Evolutionary conservation across 73 alveolate genomes (phyloP).

Genomic region (Paramecium pentaurelia): DNA sequence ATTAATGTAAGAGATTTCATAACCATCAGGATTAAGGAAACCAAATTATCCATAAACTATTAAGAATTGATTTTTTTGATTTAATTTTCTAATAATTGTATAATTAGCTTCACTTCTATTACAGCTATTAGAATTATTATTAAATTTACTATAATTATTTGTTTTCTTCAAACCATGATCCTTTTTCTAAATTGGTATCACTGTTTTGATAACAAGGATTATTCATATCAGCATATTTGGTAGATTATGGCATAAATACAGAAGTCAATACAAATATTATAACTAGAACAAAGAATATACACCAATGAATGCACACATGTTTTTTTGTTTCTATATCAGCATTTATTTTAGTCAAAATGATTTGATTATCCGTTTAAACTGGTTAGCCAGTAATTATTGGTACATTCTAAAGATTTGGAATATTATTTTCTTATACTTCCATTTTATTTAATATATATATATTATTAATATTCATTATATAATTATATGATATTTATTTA

Average conservation of each 20-base stretch:
- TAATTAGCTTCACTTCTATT: background rate
- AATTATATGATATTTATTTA: no score
- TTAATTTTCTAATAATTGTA: background rate
- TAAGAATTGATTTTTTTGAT: background rate
- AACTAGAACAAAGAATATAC: background rate
- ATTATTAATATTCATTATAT: no score
- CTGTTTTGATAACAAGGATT: background rate
- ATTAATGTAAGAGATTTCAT: background rate
- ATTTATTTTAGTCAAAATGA: background rate
- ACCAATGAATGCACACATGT: slow-evolving; percentile 16
- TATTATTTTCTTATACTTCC: background rate
- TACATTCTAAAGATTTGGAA: background rate
- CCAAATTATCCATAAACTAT: background rate
- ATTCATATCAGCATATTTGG: background rate
- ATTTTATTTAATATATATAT: background rate
- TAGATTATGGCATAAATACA: background rate
- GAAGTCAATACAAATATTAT: background rate
- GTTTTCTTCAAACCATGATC: background rate
- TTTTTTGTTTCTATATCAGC: background rate
- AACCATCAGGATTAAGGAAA: background rate
- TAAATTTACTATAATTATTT: background rate
- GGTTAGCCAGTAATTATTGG: background rate
- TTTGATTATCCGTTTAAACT: background rate
- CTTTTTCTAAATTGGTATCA: background rate
- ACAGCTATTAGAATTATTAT: background rate